phyloP scores from a whole-genome alignment of 768 basidiomycete species.

The Amanita pallidorosea region DNA sequence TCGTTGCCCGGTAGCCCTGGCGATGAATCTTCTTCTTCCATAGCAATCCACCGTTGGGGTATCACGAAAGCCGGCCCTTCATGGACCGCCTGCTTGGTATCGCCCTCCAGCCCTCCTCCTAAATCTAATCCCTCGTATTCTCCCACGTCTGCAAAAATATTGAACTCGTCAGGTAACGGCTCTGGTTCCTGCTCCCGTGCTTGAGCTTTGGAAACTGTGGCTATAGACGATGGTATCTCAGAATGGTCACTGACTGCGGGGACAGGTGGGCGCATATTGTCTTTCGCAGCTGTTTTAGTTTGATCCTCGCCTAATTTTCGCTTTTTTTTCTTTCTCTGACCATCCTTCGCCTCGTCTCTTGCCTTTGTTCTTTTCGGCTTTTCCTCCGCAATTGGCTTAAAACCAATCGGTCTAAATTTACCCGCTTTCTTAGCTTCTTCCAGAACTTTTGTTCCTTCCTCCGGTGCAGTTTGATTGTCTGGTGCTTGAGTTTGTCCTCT shows the following conservation, averaged over 20 bases:
- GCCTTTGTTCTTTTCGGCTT: slow-evolving; percentile 42
- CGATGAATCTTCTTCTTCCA: slow-evolving; percentile 23
- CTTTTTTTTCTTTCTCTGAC: slow-evolving; percentile 53
- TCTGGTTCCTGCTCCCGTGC: slow-evolving; percentile 14
- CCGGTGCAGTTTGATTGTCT: slow-evolving; percentile 14
- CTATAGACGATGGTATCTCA: not conserved
- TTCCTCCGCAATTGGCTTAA: slow-evolving; percentile 48
- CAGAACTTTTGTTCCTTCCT: slow-evolving; percentile 21
- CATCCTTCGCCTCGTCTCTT: slow-evolving; percentile 24
- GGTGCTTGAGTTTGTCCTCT: slow-evolving; percentile 21
- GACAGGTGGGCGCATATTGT: not conserved
- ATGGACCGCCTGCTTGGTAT: not conserved
- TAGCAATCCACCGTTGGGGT: slow-evolving; percentile 34
- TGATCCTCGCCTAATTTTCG: slow-evolving; percentile 28
- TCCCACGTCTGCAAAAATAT: slow-evolving; percentile 82
- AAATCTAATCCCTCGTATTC: slow-evolving; percentile 68
- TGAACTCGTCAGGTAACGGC: slow-evolving; percentile 49
- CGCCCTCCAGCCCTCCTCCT: slow-evolving; percentile 24
- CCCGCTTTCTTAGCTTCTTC: slow-evolving; percentile 38
- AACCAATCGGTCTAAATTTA: slow-evolving; percentile 52
- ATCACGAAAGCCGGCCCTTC: slow-evolving; percentile 6
- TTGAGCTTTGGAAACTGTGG: slow-evolving; percentile 13
- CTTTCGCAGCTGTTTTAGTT: slow-evolving; percentile 14
- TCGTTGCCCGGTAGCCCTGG: slow-evolving; percentile 7
- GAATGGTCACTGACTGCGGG: not conserved